Base-by-base conservation (phyloP, 495 filamentous ascomycete genomes). In the Aspergillus mulundensis region DNA sequence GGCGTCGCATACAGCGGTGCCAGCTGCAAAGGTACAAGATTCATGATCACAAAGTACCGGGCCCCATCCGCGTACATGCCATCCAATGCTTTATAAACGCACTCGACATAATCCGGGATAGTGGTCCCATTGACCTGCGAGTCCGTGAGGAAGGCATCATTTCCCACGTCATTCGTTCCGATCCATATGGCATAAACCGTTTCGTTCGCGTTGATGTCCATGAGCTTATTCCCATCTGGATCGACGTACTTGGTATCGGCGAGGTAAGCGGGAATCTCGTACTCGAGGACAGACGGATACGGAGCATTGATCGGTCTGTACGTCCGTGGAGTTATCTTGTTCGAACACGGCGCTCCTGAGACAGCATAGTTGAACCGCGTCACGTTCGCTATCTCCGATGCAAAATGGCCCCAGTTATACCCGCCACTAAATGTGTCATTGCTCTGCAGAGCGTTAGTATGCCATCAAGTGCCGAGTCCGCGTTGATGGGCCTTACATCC, bases 181-280 rank as follows among this genome's bases (percentile, higher is more conserved):
- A 90, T 89, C 87, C 86, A 92, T 34, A 90, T 79, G 0, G 83
- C 72, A 59, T 88, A 90, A 5, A 88, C 84, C 3, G 85, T 87
- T 56, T 83, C 81, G n/a, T 76, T 62, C 16, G 74, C 54, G 0
- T 70, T 74, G 46, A 80, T 74, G 48, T 73, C 67, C 24, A 79
- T 69, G 67, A 83, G 86, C 15, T 77, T 59, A 4, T 76, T 61
- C 30, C 74, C 74, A 8, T 61, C 64, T 7, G 71, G 68, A 1
- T 61, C 64, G 32, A 59, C 57, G 54, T 71, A 81, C 12, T 69
- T 61, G 25, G 72, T 70, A 51, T 91, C 88, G 14, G 82, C 81
- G n/a, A 81, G 53, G 67, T 84, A 90, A 2, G 86, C 84, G 0
- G 85, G 82, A 14, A 90, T 63, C 66, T 90, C 84, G 63, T 90